Evolutionary conservation across 805 yeast genomes (phyloP), one percentile per base, ranked within the genome.

Genomic region (Jamesozyma spencerorum): DNA sequence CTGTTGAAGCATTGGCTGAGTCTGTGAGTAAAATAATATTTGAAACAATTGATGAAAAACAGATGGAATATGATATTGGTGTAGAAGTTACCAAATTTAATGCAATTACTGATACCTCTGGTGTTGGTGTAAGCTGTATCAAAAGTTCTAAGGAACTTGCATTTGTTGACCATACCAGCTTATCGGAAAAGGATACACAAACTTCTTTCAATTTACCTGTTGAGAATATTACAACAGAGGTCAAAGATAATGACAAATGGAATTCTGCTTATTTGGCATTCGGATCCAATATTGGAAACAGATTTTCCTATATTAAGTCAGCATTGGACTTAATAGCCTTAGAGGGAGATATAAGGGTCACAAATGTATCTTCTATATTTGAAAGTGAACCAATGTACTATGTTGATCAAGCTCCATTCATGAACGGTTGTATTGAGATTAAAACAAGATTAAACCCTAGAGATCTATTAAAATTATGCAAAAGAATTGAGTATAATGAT

Each of bases 341-440:
- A 0, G 48, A 62, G 14, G 52, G 65, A 1, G 65, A 65, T 0
- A 67, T 84, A 15, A 49, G 60, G 11, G 72, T 92, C 0, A 43
- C 69, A 2, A 66, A 72, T 2, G 74, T 90, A 0, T 88, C 97
- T 0, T 76, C 94, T 0, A 63, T 90, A 40, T 92, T 85, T 59
- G 77, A 81, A 43, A 85, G 96, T 17, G 85, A 81, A 51, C 97
- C 99, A 31, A 90, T 92, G 97, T 92, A 87, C 60, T 77, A 71
- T 47, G 60, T 71, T 28, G 84, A 86, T 41, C 99, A 92, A 62
- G 71, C 77, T 2, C 79, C 77, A 51, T 92, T 92, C 54, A 65
- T 79, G 50, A 92, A 92, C 58, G 97, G 97, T 2, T 94, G 79
- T 3, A 55, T 85, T 13, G 75, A 80, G 47, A 66, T 83, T 13